Evolutionary conservation across 2,329 filamentous ascomycete species (phyloP).

Genomic region (Diaporthe batatas): DNA sequence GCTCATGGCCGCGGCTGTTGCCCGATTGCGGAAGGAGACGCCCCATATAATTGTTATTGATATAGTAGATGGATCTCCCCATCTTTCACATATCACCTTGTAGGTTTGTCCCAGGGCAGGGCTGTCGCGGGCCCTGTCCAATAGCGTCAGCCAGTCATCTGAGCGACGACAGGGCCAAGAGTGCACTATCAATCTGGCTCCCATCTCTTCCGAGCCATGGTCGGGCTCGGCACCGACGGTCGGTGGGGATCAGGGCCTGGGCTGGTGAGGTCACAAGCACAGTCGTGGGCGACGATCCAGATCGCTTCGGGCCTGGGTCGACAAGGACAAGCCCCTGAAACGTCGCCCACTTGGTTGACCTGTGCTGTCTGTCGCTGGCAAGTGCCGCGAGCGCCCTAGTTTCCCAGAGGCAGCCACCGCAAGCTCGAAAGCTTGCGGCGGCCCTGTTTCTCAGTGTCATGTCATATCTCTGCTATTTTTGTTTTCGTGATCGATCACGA

Average conservation of each 20-base stretch:
- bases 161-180: slow-evolving; percentile 24
- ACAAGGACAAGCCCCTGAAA: slow-evolving; percentile 39
- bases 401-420: slow-evolving; percentile 10
- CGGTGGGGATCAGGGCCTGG: slow-evolving; percentile 8
- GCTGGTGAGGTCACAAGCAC: slow-evolving; percentile 35
- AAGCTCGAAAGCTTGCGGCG: slow-evolving; percentile 3
- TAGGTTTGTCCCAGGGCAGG: slow-evolving; percentile 33
- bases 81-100: slow-evolving; percentile 9
- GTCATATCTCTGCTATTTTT: slow-evolving; percentile 31
- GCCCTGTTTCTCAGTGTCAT: background rate
- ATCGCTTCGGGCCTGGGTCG: slow-evolving; percentile 17
- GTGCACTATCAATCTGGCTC: slow-evolving; percentile 25
- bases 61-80: slow-evolving; percentile 17
- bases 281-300: slow-evolving; percentile 27
- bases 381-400: slow-evolving; percentile 5
- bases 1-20: slow-evolving; percentile 4
- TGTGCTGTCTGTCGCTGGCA: background rate
- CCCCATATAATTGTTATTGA: slow-evolving; percentile 17
- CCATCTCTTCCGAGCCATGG: slow-evolving; percentile 30
- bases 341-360: background rate
- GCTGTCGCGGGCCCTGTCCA: slow-evolving; percentile 31
- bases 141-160: slow-evolving; percentile 30
- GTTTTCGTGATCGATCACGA: slow-evolving; percentile 26
- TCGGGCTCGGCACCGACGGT: slow-evolving; percentile 34
- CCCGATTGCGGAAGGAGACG: slow-evolving; percentile 18